Evolutionary conservation across 257 asterid species (phyloP).

Genomic region (Nicotiana tomentosiformis): DNA sequence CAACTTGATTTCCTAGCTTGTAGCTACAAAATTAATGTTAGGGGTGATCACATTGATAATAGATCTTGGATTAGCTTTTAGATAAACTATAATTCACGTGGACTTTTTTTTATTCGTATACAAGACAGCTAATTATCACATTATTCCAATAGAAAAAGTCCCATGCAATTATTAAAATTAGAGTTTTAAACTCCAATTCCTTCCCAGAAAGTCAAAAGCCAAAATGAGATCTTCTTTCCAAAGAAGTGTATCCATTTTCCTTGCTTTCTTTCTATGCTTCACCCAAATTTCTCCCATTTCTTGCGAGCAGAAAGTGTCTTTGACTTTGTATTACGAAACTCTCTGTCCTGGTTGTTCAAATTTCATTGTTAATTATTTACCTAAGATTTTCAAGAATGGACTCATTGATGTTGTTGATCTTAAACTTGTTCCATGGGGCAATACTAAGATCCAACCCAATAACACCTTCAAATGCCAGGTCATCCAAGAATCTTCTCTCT

Average conservation of each 20-base stretch:
- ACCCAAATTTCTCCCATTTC: neutral
- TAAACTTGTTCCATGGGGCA: conserved; percentile 44
- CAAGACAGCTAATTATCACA: neutral
- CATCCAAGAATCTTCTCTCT: neutral
- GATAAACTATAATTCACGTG: neutral
- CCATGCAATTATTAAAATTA: too few species aligned
- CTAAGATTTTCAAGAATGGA: conserved; percentile 30
- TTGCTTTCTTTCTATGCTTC: neutral
- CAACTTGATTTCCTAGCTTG: neutral
- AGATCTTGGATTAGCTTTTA: neutral
- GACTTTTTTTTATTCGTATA: neutral
- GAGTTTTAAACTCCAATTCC: too few species aligned
- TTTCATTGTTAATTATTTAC: conserved; percentile 27
- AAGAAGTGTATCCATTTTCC: neutral
- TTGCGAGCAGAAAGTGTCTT: neutral
- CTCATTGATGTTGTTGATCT: conserved; percentile 28
- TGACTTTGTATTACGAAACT: conserved; percentile 37
- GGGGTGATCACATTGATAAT: neutral
- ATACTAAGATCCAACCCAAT: conserved; percentile 28
- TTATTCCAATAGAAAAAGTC: neutral
- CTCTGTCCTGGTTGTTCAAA: conserved; percentile 36
- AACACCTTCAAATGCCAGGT: conserved; percentile 21
- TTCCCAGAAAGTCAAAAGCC: neutral
- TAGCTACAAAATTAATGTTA: neutral
- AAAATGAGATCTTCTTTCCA: neutral